Percentiles rank a stretch among this genome's conserved stretches.
phyloP scores from a whole-genome alignment of 1,284 basidiomycete species.

The Ustilago xerochloae region DNA sequence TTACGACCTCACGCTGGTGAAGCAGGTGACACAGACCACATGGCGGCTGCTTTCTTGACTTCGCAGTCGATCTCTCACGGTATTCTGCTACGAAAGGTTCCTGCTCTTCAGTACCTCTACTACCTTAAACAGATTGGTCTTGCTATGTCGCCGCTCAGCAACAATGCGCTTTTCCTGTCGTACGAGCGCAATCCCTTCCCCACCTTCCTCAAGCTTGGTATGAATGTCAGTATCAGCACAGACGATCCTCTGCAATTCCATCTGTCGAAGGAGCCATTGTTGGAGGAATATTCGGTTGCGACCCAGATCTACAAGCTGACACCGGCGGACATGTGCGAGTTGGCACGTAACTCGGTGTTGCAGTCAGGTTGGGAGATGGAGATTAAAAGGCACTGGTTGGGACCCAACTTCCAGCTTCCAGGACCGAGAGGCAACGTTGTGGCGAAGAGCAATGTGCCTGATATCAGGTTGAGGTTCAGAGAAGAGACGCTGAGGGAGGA shows the following conservation, averaged over 20 bases:
- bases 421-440: conserved; percentile 64
- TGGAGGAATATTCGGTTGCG: conserved; percentile 98
- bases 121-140: conserved; percentile 74
- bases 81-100: conserved; percentile 95
- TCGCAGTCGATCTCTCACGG: conserved; percentile 99
- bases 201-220: conserved; percentile 93
- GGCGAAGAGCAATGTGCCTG: conserved; percentile 86
- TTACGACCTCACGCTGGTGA: conserved; percentile 97
- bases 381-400: conserved; percentile 88
- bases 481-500: conserved; percentile 89
- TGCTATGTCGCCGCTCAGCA: conserved; percentile 97
- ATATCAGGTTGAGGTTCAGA: conserved; percentile 87
- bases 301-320: conserved; percentile 72
- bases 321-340: conserved; percentile 76
- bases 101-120: conserved; percentile 79
- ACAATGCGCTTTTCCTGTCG: conserved; percentile 95
- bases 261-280: conserved; percentile 77
- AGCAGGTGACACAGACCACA: conserved; percentile 97
- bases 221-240: conserved; percentile 96
- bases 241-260: conserved; percentile 79
- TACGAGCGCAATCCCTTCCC: conserved; percentile 98
- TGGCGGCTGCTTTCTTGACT: conserved; percentile 93
- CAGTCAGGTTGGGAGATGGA: conserved; percentile 99
- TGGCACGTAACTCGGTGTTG: conserved; percentile 93
- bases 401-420: conserved; percentile 80